Percentiles rank a stretch among this genome's conserved stretches.
Conservation (phyloP, 208 protist genomes). For the Acanthamoeba castellanii region DNA sequence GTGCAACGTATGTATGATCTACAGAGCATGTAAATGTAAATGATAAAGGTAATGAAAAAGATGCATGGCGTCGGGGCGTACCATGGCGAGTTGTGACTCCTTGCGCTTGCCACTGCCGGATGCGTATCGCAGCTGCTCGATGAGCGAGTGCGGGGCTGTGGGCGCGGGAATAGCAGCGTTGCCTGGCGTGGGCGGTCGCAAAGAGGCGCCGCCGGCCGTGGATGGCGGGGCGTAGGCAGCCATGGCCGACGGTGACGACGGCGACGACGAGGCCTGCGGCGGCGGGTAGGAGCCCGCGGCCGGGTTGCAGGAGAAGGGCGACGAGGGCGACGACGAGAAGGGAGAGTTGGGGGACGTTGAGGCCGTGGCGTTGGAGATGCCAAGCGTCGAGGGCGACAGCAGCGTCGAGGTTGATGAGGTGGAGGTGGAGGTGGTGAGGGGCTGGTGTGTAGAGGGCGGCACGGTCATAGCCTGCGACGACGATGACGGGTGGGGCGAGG, state of each 20-base stretch:
- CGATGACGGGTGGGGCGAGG: neutral
- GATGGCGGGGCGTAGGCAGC: neutral
- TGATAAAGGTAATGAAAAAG: neutral
- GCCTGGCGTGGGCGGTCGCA: neutral
- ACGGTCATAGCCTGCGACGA: neutral
- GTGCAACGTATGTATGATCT: neutral
- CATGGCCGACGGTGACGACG: constrained; percentile 40
- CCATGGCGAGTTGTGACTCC: constrained; percentile 43
- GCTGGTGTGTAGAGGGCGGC: neutral
- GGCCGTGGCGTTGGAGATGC: neutral
- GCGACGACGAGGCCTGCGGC: constrained; percentile 48
- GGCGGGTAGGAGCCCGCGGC: constrained; percentile 19
- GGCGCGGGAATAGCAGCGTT: neutral
- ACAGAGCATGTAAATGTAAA: neutral
- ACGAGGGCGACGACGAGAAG: constrained; percentile 48
- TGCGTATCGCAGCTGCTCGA: constrained; percentile 19
- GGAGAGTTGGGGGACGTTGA: constrained; percentile 9
- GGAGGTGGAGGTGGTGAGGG: neutral
- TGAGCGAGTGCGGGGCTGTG: neutral
- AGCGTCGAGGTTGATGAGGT: neutral
- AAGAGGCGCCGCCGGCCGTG: neutral
- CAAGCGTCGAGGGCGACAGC: neutral
- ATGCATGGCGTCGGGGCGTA: neutral
- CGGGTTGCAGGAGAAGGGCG: constrained; percentile 1
- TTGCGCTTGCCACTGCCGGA: constrained; percentile 3